Evolutionary conservation across 2,329 filamentous ascomycete genomes (phyloP), one percentile per base, ranked within the genome.

Genomic region (Phialophora tarda): DNA sequence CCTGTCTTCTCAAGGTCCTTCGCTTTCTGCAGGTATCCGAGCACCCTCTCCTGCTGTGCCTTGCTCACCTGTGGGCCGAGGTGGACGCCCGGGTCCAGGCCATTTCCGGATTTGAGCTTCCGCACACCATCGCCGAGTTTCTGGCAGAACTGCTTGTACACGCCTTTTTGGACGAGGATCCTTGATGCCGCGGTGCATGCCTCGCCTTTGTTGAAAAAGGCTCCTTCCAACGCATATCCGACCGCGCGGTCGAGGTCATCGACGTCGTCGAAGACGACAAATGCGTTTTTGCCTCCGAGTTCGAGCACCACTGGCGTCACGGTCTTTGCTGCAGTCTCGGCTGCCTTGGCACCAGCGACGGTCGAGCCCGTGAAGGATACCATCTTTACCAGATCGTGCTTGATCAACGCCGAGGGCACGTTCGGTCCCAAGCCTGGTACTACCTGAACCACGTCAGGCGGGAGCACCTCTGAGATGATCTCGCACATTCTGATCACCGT

Each of bases 281-380:
- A 88, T 0, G 88, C 87, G 0, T 90, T 89, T 77, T 96, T 96
- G 47, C 92, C 92, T 2, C 92, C 92, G 0, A 96, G 82, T 77
- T 96, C 92, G 72, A 96, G 83, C 1, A 95, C 80, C 0, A 91
- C 84, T 0, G 91, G 92, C 81, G 96, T 96, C 48, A 95, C 82
- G 71, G 89, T 80, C 74, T 90, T 86, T 24, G 89, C 92, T 0
- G 90, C 90, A 8, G 86, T 83, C 21, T 83, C 81, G 10, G 86
- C 89, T 63, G 96, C 87, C 74, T 92, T 87, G 41, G 86, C 85
- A 4, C 91, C 91, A 0, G 92, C 86, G 0, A 81, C 78, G 0
- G 91, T 91, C 73, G 86, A 90, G n/a, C 91, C 91, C 0, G 91
- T 94, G 72, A 94, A 94, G 61, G 89, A 90, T 59, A 93, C 82